Evolutionary conservation across 805 yeast species (phyloP).

Genomic region (Kodamaea kaohsiungensis): DNA sequence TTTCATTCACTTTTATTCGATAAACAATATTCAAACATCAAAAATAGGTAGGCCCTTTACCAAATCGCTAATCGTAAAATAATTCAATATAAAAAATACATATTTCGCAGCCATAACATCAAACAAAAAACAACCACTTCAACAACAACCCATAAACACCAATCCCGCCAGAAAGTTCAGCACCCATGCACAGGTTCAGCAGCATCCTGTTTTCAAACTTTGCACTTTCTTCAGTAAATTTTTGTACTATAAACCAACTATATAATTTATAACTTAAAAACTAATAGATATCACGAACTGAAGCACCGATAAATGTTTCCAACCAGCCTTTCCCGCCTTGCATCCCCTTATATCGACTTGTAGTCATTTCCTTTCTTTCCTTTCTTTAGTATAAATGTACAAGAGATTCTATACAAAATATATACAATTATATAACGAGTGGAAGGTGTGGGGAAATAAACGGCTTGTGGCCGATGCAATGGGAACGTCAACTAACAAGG

Average conservation of each 20-base stretch:
- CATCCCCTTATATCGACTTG: not conserved
- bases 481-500: not conserved
- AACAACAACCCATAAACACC: conserved; percentile 1
- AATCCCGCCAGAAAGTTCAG: conserved; percentile 6
- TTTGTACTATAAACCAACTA: conserved; percentile 11
- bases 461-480: not conserved
- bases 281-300: conserved; percentile 11
- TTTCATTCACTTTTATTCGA: not conserved
- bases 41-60: not conserved
- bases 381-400: not conserved
- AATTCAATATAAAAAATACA: conserved; percentile 1
- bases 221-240: conserved; percentile 7
- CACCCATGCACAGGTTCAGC: conserved; percentile 5
- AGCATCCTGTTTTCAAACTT: not conserved
- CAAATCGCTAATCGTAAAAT: not conserved
- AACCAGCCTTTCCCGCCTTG: not conserved
- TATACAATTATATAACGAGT: conserved; percentile 1
- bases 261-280: conserved; percentile 6
- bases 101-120: conserved; percentile 11
- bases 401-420: conserved; percentile 1
- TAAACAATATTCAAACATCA: not conserved
- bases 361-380: not conserved
- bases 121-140: not conserved
- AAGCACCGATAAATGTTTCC: not conserved
- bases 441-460: not conserved